Evolutionary conservation across 164 flowering plant species (phyloP).

Genomic region (Pachysandra terminalis): DNA sequence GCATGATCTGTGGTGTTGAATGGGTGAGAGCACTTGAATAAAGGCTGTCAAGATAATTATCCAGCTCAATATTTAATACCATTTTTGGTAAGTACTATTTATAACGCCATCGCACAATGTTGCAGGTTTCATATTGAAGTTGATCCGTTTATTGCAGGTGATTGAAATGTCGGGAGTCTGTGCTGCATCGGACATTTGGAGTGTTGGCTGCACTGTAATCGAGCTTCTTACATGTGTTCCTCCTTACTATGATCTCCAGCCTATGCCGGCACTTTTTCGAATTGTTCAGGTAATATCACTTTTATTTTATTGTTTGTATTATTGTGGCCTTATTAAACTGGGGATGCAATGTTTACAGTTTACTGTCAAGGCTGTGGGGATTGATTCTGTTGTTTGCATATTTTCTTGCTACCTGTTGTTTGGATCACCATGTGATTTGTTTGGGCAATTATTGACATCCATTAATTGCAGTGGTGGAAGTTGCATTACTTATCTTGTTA

Average conservation of each 20-base stretch:
- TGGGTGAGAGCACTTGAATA: background rate
- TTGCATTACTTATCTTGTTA: no score
- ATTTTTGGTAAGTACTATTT: no score
- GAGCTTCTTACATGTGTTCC: slow-evolving; percentile 99
- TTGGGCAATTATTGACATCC: no score
- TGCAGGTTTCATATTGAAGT: no score
- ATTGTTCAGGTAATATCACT: slow-evolving; percentile 79
- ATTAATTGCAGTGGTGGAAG: no score
- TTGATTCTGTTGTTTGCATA: no score
- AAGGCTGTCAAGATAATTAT: background rate
- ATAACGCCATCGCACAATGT: background rate
- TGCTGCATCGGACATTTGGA: slow-evolving; percentile 99
- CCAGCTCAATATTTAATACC: background rate
- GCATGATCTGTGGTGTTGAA: background rate
- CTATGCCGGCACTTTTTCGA: slow-evolving; percentile 98
- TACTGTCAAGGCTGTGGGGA: background rate
- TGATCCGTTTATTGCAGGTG: slow-evolving; percentile 53
- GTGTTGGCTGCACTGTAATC: slow-evolving; percentile 99
- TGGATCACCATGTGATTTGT: no score
- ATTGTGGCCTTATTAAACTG: background rate
- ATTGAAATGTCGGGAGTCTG: slow-evolving; percentile 99
- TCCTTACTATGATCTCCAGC: slow-evolving; percentile 98
- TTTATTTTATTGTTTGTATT: slow-evolving; percentile 1
- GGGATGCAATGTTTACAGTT: background rate
- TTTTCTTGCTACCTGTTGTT: no score